Conservation (phyloP, 2,329 filamentous ascomycete genomes). For the Tolypocladium ovalisporum region DNA sequence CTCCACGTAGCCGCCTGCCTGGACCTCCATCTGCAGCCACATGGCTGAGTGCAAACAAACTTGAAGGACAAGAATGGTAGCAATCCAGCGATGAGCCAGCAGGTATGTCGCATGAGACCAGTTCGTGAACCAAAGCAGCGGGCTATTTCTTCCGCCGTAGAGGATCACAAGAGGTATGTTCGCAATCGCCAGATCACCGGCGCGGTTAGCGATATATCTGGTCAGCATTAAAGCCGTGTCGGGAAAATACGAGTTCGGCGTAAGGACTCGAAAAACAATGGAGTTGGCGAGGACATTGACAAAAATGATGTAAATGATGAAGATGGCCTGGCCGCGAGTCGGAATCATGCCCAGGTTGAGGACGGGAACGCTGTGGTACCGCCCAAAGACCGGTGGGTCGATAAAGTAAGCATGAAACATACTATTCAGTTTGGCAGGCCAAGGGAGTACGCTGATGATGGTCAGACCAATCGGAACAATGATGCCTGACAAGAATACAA, state of each 20-base stretch:
- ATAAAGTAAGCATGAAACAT: constrained; percentile 15
- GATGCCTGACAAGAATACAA: neutral
- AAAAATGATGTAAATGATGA: constrained; percentile 26
- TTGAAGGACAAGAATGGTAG: constrained; percentile 31
- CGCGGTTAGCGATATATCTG: constrained; percentile 25
- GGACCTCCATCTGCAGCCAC: constrained; percentile 22
- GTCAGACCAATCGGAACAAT: neutral
- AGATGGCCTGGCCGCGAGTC: constrained; percentile 31
- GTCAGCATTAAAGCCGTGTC: constrained; percentile 15
- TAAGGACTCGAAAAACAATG: constrained; percentile 14
- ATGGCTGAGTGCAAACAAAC: constrained; percentile 34
- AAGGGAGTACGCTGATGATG: neutral
- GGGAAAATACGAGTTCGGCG: constrained; percentile 18
- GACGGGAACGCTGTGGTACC: constrained; percentile 11
- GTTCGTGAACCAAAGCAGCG: constrained; percentile 35
- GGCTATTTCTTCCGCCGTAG: constrained; percentile 34
- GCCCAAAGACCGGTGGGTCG: constrained; percentile 14
- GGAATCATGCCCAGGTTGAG: constrained; percentile 18
- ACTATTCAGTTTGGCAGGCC: constrained; percentile 4
- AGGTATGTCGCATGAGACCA: constrained; percentile 38
- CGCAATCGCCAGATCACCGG: constrained; percentile 28
- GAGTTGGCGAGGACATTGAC: constrained; percentile 24
- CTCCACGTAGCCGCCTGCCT: constrained; percentile 12
- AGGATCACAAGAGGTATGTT: constrained; percentile 31
- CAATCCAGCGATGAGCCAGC: constrained; percentile 38